A percentile compares a stretch with the other conserved stretches of the same genome.
Evolutionary conservation across 805 yeast species (phyloP).

Genomic region (Tanozyma kutaoensis): DNA sequence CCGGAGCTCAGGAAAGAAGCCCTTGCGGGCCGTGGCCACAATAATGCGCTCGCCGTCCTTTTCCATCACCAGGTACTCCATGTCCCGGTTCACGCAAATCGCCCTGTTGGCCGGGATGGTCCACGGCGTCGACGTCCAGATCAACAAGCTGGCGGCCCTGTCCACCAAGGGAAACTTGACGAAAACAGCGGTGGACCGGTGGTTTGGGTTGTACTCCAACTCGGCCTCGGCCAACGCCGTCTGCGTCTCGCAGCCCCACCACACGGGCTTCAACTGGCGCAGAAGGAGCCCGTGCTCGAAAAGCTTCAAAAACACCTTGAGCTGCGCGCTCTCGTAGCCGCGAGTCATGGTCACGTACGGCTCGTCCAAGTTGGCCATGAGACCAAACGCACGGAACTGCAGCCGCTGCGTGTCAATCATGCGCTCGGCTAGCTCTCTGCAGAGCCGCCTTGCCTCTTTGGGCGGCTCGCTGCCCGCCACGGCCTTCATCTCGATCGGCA

Average conservation of each 20-base stretch:
- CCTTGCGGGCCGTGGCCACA: conserved; percentile 37
- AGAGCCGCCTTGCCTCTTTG: conserved; percentile 14
- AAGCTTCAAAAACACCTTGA: conserved; percentile 54
- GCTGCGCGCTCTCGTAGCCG: conserved; percentile 62
- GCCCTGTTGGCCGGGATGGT: conserved; percentile 84
- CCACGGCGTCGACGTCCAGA: conserved; percentile 99
- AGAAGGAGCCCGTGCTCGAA: conserved; percentile 55
- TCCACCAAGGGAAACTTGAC: conserved; percentile 44
- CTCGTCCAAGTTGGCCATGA: conserved; percentile 71
- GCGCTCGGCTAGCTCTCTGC: conserved; percentile 53
- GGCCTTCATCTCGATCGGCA: conserved; percentile 90
- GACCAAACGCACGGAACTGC: conserved; percentile 58
- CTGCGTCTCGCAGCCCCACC: conserved; percentile 90
- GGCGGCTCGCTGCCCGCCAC: conserved; percentile 13
- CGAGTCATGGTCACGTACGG: conserved; percentile 65
- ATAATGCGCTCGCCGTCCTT: conserved; percentile 32
- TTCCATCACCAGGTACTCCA: conserved; percentile 39
- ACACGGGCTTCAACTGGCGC: conserved; percentile 88
- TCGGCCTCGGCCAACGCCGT: conserved; percentile 97
- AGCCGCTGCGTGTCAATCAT: conserved; percentile 52
- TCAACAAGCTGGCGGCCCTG: conserved; percentile 22
- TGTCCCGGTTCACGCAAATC: conserved; percentile 49
- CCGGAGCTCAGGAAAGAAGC: too few species aligned
- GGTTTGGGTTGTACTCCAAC: conserved; percentile 68
- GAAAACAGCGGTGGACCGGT: conserved; percentile 54